Base-by-base conservation (phyloP, 495 filamentous ascomycete genomes). In the Chlorociboria aeruginascens region DNA sequence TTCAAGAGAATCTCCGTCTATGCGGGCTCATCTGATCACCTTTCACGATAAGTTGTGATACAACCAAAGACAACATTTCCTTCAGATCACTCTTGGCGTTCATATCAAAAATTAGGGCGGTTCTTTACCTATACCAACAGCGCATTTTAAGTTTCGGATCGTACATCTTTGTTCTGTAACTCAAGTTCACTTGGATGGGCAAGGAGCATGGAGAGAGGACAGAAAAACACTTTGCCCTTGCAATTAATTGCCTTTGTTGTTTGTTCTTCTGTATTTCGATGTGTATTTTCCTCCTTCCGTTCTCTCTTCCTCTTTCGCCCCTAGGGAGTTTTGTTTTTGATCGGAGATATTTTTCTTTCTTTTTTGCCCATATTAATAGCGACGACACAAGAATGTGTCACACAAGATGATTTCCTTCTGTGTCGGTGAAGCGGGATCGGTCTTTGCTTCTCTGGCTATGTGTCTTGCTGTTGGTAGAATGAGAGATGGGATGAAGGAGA, bases 1-100 rank as follows among this genome's bases (percentile, higher is more conserved):
- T 98, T 66, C 92, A 98, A 79, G 93, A 97, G 70, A 98, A 98
- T 73, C 82, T 98, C 51, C 85, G 93, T 65, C 76, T 93, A 58
- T 97, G 92, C 69, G 92, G 92, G 78, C 77, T 98, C 65, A 97
- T 98, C 76, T 98, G 83, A 54, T 46, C 29, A 25, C 43, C 7
- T 12, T 31, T 35, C 13, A 31, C 42, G 33, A 32, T 13, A 33
- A 8, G 7, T 32, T 30, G 42, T 32, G 30, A 14, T 11, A 13
- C 20, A 32, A 16, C 12, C 20, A 45, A 35, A 37, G 16, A 28
- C 48, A 41, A 29, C 36, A 46, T 40, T 58, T 55, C 47, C 25
- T 55, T 55, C 49, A 46, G 52, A 50, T 53, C 51, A 25, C 20
- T 25, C 42, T 52, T 43, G 57, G 53, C 51, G 57, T 60, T 60